Percentiles rank a stretch among this genome's conserved stretches.
These are phyloP conservation scores for Senecio squalidus DNA, from an alignment of 140 eudicot species.

Conservation along the genomic window DNA sequence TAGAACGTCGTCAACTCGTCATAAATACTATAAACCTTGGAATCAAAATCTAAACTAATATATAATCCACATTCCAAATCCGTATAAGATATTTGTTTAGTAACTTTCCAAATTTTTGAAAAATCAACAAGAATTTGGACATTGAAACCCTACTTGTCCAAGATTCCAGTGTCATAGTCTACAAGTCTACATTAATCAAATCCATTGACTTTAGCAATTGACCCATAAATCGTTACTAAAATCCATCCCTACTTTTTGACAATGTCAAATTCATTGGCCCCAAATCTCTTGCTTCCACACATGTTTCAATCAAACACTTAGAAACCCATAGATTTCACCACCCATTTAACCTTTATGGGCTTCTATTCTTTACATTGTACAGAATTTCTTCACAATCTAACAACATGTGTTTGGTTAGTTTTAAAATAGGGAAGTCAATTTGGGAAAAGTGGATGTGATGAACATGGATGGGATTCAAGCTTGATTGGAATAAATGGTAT, in stretches of 20 bases:
- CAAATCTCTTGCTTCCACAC: slow-evolving; percentile 23
- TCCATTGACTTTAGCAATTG: slow-evolving; percentile 16
- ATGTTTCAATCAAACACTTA: neutral
- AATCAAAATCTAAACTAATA: no score
- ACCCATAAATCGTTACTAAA: slow-evolving; percentile 14
- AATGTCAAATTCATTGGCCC: slow-evolving; percentile 4
- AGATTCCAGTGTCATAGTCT: no score
- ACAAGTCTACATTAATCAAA: slow-evolving; percentile 1
- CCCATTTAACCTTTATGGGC: neutral
- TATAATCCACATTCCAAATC: no score
- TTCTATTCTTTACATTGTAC: neutral
- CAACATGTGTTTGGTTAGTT: neutral
- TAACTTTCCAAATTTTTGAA: neutral
- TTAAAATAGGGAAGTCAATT: neutral
- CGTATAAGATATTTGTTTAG: no score
- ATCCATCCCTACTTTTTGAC: slow-evolving; percentile 6
- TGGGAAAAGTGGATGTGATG: slow-evolving; percentile 10
- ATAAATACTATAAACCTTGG: no score
- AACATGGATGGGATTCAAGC: slow-evolving; percentile 27
- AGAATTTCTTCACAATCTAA: neutral
- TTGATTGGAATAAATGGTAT: neutral
- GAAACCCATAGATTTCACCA: neutral
- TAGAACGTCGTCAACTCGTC: no score
- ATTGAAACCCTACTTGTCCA: neutral
- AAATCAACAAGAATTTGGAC: neutral